Conservation (phyloP, 192 early-diverging fungal genomes). For the Coemansia sp. region DNA sequence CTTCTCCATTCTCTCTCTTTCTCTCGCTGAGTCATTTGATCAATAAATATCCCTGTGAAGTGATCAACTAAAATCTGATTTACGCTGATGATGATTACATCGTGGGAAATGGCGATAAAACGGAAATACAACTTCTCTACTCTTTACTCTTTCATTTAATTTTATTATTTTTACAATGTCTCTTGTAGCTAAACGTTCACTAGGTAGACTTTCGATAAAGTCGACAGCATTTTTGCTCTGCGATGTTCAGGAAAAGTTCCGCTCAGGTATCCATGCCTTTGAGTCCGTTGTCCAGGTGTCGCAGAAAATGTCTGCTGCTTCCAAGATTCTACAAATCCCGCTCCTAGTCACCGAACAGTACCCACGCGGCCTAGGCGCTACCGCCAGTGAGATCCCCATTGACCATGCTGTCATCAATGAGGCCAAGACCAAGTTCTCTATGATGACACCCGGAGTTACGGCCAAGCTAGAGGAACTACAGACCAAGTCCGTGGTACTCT, state of each 20-base stretch:
- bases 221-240: constrained; percentile 90
- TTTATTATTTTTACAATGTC: constrained; percentile 3
- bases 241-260: constrained; percentile 89
- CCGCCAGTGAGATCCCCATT: constrained; percentile 78
- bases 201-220: constrained; percentile 59
- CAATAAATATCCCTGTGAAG: constrained; percentile 71
- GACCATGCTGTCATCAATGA: constrained; percentile 60
- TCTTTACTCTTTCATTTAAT: background rate
- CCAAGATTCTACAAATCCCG: constrained; percentile 77
- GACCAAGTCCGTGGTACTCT: constrained; percentile 75
- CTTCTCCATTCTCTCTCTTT: constrained; percentile 67
- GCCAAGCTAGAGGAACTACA: constrained; percentile 47
- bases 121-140: background rate
- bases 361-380: constrained; percentile 71
- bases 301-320: constrained; percentile 80
- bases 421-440: constrained; percentile 89
- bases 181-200: constrained; percentile 39
- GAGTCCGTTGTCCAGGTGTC: constrained; percentile 79
- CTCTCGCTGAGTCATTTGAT: constrained; percentile 70
- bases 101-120: no score
- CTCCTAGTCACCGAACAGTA: constrained; percentile 91
- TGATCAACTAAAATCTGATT: no score
- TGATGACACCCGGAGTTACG: constrained; percentile 70
- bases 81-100: no score
- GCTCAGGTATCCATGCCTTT: constrained; percentile 79